Evolutionary conservation across 1,284 basidiomycete species (phyloP).

Genomic region (Termitomyces sp.): DNA sequence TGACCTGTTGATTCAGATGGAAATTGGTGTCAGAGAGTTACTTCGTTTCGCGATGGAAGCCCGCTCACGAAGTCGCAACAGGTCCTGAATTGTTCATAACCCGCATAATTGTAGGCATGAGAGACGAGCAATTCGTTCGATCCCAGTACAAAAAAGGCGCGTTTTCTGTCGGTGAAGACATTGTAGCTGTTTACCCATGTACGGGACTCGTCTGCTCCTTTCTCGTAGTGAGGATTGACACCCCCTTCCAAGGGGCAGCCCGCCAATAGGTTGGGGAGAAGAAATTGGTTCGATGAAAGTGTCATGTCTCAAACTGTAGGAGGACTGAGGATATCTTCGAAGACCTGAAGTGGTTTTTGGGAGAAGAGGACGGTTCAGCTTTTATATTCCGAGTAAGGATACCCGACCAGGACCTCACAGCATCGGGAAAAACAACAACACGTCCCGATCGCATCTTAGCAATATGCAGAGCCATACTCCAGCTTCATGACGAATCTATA

Average conservation of each 20-base stretch:
- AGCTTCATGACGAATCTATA: conserved; percentile 17
- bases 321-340: conserved; percentile 4
- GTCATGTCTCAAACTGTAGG: conserved; percentile 25
- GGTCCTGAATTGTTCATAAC: conserved; percentile 53
- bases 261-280: conserved; percentile 53
- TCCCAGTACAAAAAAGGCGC: conserved; percentile 54
- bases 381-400: conserved; percentile 25
- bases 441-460: conserved; percentile 18
- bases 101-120: conserved; percentile 57
- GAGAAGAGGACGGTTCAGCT: neutral
- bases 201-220: conserved; percentile 50
- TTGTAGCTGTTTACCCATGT: conserved; percentile 61
- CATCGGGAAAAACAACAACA: conserved; percentile 13
- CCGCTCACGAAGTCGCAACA: conserved; percentile 52
- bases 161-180: conserved; percentile 56
- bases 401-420: conserved; percentile 14
- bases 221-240: conserved; percentile 51
- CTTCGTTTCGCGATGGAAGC: neutral
- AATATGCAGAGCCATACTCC: conserved; percentile 7
- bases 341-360: conserved; percentile 1
- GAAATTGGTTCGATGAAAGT: conserved; percentile 33
- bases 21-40: neutral
- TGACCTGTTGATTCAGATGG: conserved; percentile 34
- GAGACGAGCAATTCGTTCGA: conserved; percentile 61
- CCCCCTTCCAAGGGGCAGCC: conserved; percentile 42